Evolutionary conservation across 1,284 basidiomycete genomes (phyloP), one percentile per base, ranked within the genome.

Genomic region (Puccinia polysora): DNA sequence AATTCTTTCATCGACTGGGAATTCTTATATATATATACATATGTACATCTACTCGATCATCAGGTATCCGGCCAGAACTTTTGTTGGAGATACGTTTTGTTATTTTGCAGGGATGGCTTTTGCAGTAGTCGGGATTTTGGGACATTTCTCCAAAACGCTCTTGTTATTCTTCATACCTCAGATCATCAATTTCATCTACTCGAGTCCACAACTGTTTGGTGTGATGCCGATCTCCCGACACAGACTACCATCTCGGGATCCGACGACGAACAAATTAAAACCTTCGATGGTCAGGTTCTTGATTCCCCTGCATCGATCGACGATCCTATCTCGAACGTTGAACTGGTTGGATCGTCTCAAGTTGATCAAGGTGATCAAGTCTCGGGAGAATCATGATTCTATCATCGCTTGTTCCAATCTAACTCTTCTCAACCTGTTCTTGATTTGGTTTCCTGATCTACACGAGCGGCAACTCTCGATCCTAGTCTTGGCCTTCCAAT

Each of bases 91-190:
- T 79, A 99, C 96, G 0, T 85, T 97, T 47, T 98, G 96, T 81
- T 99, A 99, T 81, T 88, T 97, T 71, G 88, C 93, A 0, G 96
- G 93, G 73, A 97, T 97, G 93, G 91, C 93, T 0, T 96, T 97
- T 78, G 88, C 94, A 0, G 92, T 94, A 15, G 92, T 95, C 38
- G 92, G 91, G 10, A 95, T 97, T 74, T 89, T 95, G 77, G 93
- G 90, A 0, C 96, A 99, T 80, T 97, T 96, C 80, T 91, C 90
- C 69, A 99, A 98, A 82, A 99, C 95, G 0, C 83, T 99, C 3
- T 84, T 97, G 62, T 83, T 98, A 32, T 97, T 99, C 84, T 98
- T 98, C 83, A 84, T 97, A 38, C 96, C 96, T 4, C 96, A 99
- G 79, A 89, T 97, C 75, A 91, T 97, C 86, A 98, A 99, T 81